Conservation (phyloP, 768 basidiomycete species). For the Termitomyces sp. region DNA sequence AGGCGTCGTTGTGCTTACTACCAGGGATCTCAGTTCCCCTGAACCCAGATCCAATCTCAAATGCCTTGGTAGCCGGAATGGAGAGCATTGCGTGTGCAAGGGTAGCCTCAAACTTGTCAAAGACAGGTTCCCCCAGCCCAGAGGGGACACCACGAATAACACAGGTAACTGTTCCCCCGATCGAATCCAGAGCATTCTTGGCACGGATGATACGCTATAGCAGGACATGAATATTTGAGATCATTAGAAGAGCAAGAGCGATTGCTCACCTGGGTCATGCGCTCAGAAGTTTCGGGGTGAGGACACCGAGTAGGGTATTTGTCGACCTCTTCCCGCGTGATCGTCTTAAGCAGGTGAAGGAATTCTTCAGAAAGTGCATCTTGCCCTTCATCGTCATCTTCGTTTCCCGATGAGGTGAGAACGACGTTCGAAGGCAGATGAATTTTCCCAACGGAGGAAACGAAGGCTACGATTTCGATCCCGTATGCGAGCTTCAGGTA, state of each 20-base stretch:
- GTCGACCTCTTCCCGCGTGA: constrained; percentile 89
- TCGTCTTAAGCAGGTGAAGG: constrained; percentile 66
- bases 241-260: not conserved
- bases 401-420: constrained; percentile 37
- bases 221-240: constrained; percentile 1
- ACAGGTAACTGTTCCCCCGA: constrained; percentile 97
- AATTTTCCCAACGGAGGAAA: constrained; percentile 93
- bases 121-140: constrained; percentile 95
- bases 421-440: constrained; percentile 60
- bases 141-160: constrained; percentile 88
- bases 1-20: constrained; percentile 90
- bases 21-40: constrained; percentile 92
- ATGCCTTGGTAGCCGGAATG: constrained; percentile 97
- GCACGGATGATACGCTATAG: constrained; percentile 87
- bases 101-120: constrained; percentile 96
- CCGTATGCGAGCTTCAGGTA: constrained; percentile 86
- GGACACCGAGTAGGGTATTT: constrained; percentile 86
- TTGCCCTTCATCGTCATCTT: constrained; percentile 59
- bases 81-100: constrained; percentile 98
- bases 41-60: constrained; percentile 98
- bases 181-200: constrained; percentile 88
- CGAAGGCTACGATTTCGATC: constrained; percentile 95
- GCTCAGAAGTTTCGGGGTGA: constrained; percentile 81
- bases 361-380: constrained; percentile 86
- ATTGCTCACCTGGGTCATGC: constrained; percentile 75